phyloP scores from a whole-genome alignment of 208 protist species.

The Trichomonas vaginalis region DNA sequence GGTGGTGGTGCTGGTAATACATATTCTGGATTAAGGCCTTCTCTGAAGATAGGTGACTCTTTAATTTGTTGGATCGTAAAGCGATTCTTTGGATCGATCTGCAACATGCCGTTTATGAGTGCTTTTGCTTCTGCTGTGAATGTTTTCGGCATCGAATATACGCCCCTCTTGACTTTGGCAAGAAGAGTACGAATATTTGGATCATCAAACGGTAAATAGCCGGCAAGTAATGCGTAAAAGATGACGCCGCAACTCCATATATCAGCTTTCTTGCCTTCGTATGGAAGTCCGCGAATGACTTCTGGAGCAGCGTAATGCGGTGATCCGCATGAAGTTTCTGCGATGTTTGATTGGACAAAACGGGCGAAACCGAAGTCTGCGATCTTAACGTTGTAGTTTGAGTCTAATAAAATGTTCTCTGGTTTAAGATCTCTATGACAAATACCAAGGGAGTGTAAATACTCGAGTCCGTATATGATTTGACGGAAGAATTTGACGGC shows the following conservation, averaged over 20 bases:
- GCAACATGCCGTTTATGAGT: neutral
- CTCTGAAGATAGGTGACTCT: neutral
- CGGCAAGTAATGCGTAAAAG: neutral
- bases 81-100: neutral
- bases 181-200: neutral
- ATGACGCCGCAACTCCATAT: neutral
- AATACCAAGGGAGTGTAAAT: conserved; percentile 16
- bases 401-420: too few relatives aligned
- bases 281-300: conserved; percentile 46
- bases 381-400: conserved; percentile 19
- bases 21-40: neutral
- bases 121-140: neutral
- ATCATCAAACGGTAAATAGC: neutral
- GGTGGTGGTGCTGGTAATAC: neutral
- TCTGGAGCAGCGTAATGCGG: conserved; percentile 68
- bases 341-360: conserved; percentile 56
- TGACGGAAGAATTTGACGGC: neutral
- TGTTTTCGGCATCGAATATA: neutral
- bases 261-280: conserved; percentile 16
- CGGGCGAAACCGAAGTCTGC: conserved; percentile 42
- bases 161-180: neutral
- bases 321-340: conserved; percentile 56
- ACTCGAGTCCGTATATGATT: conserved; percentile 21
- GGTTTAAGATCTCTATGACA: too few relatives aligned
- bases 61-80: neutral